Evolutionary conservation across 768 basidiomycete genomes (phyloP).

Genomic region (Tremella fuciformis): DNA sequence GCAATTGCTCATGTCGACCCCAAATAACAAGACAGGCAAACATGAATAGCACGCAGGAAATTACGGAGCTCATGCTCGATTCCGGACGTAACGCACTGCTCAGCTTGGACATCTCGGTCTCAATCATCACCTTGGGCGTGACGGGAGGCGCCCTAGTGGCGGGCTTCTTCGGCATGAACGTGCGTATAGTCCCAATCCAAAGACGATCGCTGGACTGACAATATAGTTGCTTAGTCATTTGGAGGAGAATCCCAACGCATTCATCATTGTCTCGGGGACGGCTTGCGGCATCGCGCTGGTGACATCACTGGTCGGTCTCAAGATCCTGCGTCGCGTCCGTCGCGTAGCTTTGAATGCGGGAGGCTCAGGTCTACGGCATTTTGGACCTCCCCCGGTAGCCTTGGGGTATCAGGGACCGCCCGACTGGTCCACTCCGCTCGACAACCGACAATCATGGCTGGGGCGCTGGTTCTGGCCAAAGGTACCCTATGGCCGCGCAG

Average conservation of each 20-base stretch:
- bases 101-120: slow-evolving; percentile 88
- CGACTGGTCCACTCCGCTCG: not conserved
- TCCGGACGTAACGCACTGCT: slow-evolving; percentile 90
- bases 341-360: slow-evolving; percentile 44
- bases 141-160: slow-evolving; percentile 85
- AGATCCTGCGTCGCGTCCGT: slow-evolving; percentile 56
- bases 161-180: slow-evolving; percentile 95
- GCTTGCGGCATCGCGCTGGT: slow-evolving; percentile 63
- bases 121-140: slow-evolving; percentile 90
- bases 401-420: too few relatives aligned
- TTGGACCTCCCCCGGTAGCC: not conserved
- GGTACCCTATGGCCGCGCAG: too few relatives aligned
- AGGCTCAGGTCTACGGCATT: slow-evolving; percentile 19
- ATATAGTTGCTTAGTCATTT: slow-evolving; percentile 69
- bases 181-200: slow-evolving; percentile 56
- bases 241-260: slow-evolving; percentile 71
- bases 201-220: not conserved
- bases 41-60: slow-evolving; percentile 96
- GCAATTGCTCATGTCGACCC: too few relatives aligned
- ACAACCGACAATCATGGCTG: not conserved
- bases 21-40: too few relatives aligned
- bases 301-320: slow-evolving; percentile 66
- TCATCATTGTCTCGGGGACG: slow-evolving; percentile 63
- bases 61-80: slow-evolving; percentile 92
- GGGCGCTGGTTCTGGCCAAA: not conserved